phyloP scores from a whole-genome alignment of 2,329 filamentous ascomycete genomes.

The Diaporthe ilicicola region DNA sequence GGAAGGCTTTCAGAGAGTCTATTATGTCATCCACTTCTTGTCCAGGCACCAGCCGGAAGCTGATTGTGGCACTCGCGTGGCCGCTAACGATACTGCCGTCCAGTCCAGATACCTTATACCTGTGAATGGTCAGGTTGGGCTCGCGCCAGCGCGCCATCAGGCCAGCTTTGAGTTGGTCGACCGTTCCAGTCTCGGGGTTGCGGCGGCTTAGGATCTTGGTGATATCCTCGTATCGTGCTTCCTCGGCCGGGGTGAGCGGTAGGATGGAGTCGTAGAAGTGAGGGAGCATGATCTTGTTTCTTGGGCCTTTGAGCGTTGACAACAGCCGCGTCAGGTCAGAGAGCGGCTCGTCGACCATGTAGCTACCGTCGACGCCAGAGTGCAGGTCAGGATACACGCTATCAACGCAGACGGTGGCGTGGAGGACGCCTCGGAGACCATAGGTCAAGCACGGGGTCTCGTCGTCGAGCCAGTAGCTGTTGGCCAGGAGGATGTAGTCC shows the following conservation, averaged over 20 bases:
- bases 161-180: slow-evolving; percentile 79
- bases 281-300: slow-evolving; percentile 85
- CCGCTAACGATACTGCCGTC: slow-evolving; percentile 93
- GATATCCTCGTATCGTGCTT: slow-evolving; percentile 85
- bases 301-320: slow-evolving; percentile 80
- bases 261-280: slow-evolving; percentile 89
- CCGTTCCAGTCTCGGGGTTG: slow-evolving; percentile 67
- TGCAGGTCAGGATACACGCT: slow-evolving; percentile 89
- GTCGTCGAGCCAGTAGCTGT: slow-evolving; percentile 99
- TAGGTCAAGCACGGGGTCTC: slow-evolving; percentile 96
- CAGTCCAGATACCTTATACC: slow-evolving; percentile 90
- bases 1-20: slow-evolving; percentile 69
- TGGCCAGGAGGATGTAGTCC: slow-evolving; percentile 94
- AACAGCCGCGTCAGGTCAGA: slow-evolving; percentile 90
- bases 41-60: slow-evolving; percentile 90
- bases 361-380: slow-evolving; percentile 95
- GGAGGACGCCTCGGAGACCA: slow-evolving; percentile 89
- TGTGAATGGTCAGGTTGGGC: slow-evolving; percentile 91
- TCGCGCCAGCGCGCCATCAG: slow-evolving; percentile 96
- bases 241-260: slow-evolving; percentile 77
- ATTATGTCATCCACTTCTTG: slow-evolving; percentile 87
- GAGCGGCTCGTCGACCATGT: slow-evolving; percentile 87
- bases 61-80: slow-evolving; percentile 87
- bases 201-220: slow-evolving; percentile 77
- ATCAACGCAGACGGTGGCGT: slow-evolving; percentile 89